Percentiles rank a stretch among this genome's conserved stretches.
phyloP scores from a whole-genome alignment of 2,329 filamentous ascomycete genomes.

The Colletotrichum sp. region DNA sequence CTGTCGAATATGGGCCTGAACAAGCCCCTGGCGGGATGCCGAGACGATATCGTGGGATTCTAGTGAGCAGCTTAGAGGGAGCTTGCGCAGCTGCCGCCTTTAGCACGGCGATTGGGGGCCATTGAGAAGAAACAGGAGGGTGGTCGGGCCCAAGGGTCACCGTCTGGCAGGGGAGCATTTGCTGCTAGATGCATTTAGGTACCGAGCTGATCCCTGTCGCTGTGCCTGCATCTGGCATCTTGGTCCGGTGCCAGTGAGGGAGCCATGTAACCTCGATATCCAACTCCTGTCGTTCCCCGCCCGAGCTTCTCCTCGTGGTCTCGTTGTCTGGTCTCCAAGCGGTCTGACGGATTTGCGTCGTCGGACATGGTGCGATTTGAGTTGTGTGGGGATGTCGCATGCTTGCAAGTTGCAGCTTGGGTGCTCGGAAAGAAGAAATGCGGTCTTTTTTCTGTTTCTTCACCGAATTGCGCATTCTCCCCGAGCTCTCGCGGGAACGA shows the following conservation, averaged over 20 bases:
- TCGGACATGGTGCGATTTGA: neutral
- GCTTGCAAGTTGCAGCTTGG: neutral
- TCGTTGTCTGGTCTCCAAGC: neutral
- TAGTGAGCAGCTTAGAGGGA: neutral
- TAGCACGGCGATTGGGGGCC: neutral
- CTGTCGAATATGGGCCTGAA: neutral
- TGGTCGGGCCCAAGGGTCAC: neutral
- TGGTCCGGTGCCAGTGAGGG: constrained; percentile 13
- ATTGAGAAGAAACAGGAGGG: neutral
- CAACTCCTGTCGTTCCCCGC: neutral
- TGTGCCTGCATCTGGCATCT: constrained; percentile 14
- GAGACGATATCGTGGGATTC: neutral
- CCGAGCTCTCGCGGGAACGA: neutral
- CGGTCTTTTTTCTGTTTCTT: neutral
- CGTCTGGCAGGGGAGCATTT: neutral
- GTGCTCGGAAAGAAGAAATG: neutral
- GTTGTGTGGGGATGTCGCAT: neutral
- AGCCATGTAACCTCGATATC: constrained; percentile 12
- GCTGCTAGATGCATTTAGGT: neutral
- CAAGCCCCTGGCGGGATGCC: neutral
- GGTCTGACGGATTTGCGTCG: neutral
- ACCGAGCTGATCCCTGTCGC: constrained; percentile 7
- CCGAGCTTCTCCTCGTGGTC: neutral
- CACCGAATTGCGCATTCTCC: neutral
- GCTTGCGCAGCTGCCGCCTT: neutral